Percentiles rank a stretch among this genome's conserved stretches.
These are phyloP conservation scores for Mucor plumbeus DNA, from an alignment of 371 early-diverging fungal species.

Conservation along the genomic window DNA sequence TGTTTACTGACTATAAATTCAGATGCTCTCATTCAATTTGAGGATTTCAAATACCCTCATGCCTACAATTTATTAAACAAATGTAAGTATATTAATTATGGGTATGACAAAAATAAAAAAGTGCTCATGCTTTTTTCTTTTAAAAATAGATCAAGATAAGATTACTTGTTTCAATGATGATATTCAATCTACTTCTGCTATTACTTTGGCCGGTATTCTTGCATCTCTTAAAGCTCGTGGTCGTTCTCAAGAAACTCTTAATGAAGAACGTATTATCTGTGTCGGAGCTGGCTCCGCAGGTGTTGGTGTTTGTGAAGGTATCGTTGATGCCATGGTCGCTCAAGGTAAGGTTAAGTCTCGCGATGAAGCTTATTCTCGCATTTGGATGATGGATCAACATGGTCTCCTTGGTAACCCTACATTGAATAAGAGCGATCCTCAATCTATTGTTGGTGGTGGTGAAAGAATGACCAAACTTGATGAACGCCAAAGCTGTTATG, in stretches of 20 bases:
- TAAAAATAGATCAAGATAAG: conserved; percentile 53
- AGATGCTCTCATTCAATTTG: conserved; percentile 61
- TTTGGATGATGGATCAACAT: conserved; percentile 67
- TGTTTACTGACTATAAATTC: neutral
- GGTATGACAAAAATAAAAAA: neutral
- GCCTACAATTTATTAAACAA: conserved; percentile 68
- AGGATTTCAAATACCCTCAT: conserved; percentile 61
- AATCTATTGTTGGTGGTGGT: neutral
- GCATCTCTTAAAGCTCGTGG: conserved; percentile 64
- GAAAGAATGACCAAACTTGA: conserved; percentile 42
- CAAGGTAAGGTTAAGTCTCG: conserved; percentile 62
- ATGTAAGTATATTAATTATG: conserved; percentile 36
- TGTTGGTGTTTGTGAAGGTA: conserved; percentile 73
- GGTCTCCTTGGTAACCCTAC: conserved; percentile 57
- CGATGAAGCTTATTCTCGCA: conserved; percentile 61
- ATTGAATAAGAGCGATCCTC: conserved; percentile 7
- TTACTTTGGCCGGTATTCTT: conserved; percentile 68
- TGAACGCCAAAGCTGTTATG: conserved; percentile 58
- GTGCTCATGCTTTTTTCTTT: neutral
- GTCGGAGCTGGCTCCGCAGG: conserved; percentile 76
- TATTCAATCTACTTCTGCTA: conserved; percentile 71
- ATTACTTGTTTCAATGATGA: conserved; percentile 75
- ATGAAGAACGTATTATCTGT: conserved; percentile 60
- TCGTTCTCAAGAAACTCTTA: conserved; percentile 41
- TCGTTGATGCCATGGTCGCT: conserved; percentile 65